These are phyloP conservation scores for Yamadazyma akitaensis DNA, from an alignment of 805 yeast species.

Conservation along the genomic window DNA sequence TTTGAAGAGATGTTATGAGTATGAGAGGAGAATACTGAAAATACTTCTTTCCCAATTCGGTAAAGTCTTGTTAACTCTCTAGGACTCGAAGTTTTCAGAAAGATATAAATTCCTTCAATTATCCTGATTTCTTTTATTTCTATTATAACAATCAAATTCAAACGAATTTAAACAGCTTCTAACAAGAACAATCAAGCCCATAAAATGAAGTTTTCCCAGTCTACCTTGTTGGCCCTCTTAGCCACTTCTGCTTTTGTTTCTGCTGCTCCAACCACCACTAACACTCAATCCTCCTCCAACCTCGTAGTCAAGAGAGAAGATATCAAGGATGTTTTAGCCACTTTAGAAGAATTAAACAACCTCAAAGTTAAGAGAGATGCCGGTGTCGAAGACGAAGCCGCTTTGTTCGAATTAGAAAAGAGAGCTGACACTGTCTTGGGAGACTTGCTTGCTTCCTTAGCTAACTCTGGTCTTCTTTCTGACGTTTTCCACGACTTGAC, in stretches of 20 bases:
- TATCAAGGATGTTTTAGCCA: conserved; percentile 28
- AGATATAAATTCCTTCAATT: conserved; percentile 1
- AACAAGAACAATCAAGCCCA: neutral
- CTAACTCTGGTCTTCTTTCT: conserved; percentile 36
- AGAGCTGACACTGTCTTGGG: conserved; percentile 36
- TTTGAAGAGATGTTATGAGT: conserved; percentile 3
- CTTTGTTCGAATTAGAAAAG: conserved; percentile 24
- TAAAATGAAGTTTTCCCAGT: conserved; percentile 38
- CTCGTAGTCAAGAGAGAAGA: conserved; percentile 35
- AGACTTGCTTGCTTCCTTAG: conserved; percentile 34
- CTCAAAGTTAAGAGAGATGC: conserved; percentile 35
- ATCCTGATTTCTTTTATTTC: conserved; percentile 1
- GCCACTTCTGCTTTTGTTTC: conserved; percentile 35
- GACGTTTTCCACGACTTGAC: conserved; percentile 36
- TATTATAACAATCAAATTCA: conserved; percentile 1
- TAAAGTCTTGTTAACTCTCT: neutral
- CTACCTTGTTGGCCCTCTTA: conserved; percentile 39
- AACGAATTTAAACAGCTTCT: neutral
- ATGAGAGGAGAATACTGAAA: conserved; percentile 3
- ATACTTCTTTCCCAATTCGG: conserved; percentile 8
- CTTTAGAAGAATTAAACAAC: conserved; percentile 31
- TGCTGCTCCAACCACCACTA: conserved; percentile 30
- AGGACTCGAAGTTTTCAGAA: neutral
- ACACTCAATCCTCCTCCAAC: conserved; percentile 1
- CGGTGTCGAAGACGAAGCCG: conserved; percentile 24